phyloP scores from a whole-genome alignment of 1,139 yeast genomes.

The Schwanniomyces etchellsii region DNA sequence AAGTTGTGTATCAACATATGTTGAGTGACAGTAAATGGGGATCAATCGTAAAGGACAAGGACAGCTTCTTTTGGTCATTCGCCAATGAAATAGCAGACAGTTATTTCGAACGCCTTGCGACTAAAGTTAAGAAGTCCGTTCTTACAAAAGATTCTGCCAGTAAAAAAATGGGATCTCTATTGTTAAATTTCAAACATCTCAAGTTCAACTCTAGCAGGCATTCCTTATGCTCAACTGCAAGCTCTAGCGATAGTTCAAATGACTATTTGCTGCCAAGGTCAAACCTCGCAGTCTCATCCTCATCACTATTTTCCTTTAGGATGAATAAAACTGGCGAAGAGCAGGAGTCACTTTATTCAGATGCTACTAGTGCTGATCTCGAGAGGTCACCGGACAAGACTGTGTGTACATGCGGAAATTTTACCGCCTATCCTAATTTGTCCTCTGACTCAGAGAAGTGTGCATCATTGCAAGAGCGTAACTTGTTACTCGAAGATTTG shows the following conservation, averaged over 20 bases:
- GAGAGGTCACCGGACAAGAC: constrained; percentile 1
- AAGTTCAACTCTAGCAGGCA: no score
- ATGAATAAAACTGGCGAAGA: constrained; percentile 3
- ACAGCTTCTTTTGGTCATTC: constrained; percentile 35
- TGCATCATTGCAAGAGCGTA: constrained; percentile 1
- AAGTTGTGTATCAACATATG: constrained; percentile 55
- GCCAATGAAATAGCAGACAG: no score
- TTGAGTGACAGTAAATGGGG: constrained; percentile 55
- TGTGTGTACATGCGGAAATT: no score
- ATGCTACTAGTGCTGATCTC: constrained; percentile 9
- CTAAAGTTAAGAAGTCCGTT: no score
- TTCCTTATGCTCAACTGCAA: no score
- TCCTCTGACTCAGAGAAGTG: not conserved
- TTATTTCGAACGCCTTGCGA: no score
- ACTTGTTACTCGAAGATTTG: constrained; percentile 13
- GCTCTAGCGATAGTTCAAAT: no score
- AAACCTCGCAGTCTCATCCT: constrained; percentile 7
- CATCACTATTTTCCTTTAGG: constrained; percentile 10
- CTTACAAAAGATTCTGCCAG: no score
- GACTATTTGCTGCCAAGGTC: no score
- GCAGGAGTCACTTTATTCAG: constrained; percentile 14
- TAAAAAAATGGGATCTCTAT: no score
- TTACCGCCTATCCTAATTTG: not conserved
- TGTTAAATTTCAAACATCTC: no score
- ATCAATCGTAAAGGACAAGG: constrained; percentile 43